phyloP scores from a whole-genome alignment of 2,329 filamentous ascomycete species.

The Fusarium sp. region DNA sequence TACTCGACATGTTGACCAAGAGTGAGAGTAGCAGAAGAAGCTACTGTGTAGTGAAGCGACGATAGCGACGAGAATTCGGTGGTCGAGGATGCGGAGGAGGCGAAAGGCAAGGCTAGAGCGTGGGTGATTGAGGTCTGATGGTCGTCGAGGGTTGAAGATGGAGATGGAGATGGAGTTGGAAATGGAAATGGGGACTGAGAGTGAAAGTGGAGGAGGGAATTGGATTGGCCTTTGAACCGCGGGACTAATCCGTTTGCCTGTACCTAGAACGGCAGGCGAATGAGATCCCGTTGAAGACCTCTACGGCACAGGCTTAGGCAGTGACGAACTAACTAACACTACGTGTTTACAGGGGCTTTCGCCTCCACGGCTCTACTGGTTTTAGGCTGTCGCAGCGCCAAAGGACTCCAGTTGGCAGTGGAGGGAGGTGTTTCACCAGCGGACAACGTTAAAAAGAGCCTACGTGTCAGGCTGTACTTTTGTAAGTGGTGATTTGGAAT shows the following conservation, averaged over 20 bases:
- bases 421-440: slow-evolving; percentile 10
- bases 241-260: slow-evolving; percentile 1
- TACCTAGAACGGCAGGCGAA: slow-evolving; percentile 14
- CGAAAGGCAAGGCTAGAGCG: not conserved
- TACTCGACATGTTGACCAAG: slow-evolving; percentile 81
- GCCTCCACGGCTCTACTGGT: slow-evolving; percentile 4
- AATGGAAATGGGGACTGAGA: slow-evolving; percentile 14
- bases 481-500: not conserved
- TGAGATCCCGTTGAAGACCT: not conserved
- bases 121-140: slow-evolving; percentile 11
- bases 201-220: slow-evolving; percentile 6
- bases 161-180: slow-evolving; percentile 21
- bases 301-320: slow-evolving; percentile 10
- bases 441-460: not conserved
- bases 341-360: slow-evolving; percentile 17
- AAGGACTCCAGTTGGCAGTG: not conserved
- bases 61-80: slow-evolving; percentile 16
- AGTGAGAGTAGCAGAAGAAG: slow-evolving; percentile 29
- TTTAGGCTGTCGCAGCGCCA: slow-evolving; percentile 22
- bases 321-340: not conserved
- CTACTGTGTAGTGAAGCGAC: slow-evolving; percentile 21
- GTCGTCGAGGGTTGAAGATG: slow-evolving; percentile 36
- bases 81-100: slow-evolving; percentile 18
- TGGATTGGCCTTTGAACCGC: slow-evolving; percentile 13
- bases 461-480: slow-evolving; percentile 18